Conservation (phyloP, 1,139 yeast genomes). For the Kodamaea fungicola region DNA sequence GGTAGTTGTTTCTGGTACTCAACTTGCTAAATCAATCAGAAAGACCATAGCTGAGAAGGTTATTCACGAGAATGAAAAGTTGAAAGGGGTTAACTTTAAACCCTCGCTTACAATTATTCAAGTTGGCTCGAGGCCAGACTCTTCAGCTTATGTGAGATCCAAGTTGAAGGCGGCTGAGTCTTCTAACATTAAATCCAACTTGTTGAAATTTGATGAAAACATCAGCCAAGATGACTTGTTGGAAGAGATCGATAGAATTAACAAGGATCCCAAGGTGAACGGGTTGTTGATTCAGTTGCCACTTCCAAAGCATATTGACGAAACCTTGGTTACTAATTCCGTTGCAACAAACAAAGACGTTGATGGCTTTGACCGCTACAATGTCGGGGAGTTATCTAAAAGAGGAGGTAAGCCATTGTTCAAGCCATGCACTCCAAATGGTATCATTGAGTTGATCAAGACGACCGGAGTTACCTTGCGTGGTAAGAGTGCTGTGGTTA, state of each 20-base stretch:
- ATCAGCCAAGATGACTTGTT: slow-evolving; percentile 56
- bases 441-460: slow-evolving; percentile 64
- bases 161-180: slow-evolving; percentile 70
- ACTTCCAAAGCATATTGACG: slow-evolving; percentile 66
- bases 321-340: slow-evolving; percentile 62
- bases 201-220: slow-evolving; percentile 54
- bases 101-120: slow-evolving; percentile 71
- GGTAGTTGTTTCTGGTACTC: slow-evolving; percentile 43
- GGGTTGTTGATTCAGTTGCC: slow-evolving; percentile 76
- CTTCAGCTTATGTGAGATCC: slow-evolving; percentile 73
- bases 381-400: slow-evolving; percentile 73
- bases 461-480: slow-evolving; percentile 55
- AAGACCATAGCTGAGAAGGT: slow-evolving; percentile 40
- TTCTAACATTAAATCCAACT: slow-evolving; percentile 58
- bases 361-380: slow-evolving; percentile 74
- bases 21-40: slow-evolving; percentile 39
- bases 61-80: slow-evolving; percentile 34
- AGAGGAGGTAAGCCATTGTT: slow-evolving; percentile 69
- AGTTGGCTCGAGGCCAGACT: slow-evolving; percentile 74
- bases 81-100: slow-evolving; percentile 33
- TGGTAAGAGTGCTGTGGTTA: slow-evolving; percentile 73
- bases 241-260: slow-evolving; percentile 52
- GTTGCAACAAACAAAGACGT: slow-evolving; percentile 71
- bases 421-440: slow-evolving; percentile 80
- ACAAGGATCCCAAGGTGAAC: slow-evolving; percentile 61